Evolutionary conservation across 2,329 filamentous ascomycete genomes (phyloP), one percentile per base, ranked within the genome.

Genomic region (Aspergillus tanneri): DNA sequence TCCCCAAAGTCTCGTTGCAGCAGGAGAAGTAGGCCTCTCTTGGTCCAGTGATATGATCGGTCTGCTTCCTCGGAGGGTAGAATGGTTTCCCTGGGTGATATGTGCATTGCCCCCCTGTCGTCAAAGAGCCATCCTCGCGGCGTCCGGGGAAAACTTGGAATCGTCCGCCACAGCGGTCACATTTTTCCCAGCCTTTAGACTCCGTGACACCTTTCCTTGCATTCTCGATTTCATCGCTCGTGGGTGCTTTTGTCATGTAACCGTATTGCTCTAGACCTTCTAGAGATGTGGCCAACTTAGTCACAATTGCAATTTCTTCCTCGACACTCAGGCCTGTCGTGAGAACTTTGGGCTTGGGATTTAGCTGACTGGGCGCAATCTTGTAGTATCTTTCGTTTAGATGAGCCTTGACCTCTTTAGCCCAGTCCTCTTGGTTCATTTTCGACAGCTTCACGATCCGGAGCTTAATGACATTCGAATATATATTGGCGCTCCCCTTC

Each of bases 131-230:
- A 57, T 82, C 79, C 57, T 85, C 80, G 45, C 90, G 82, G 34
- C 92, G 84, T 3, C 90, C 89, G 0, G 91, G 90, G 56, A 95
- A 97, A 3, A 96, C 89, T 62, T 96, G 89, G 62, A 99, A 99
- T 18, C 92, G 84, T 25, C 84, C 83, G 34, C 78, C 78, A 69
- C 93, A 99, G 16, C 93, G 85, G 62, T 96, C 91, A 61, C 93
- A 99, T 41, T 83, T 79, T 71, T 99, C 93, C 78, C 86, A 96
- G 39, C 88, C 88, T 43, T 83, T 80, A 10, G 86, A 81, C 6
- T 83, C 77, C 39, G 81, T 75, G 0, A 89, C 77, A 0, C 84
- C 89, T 35, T 80, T 77, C 25, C 75, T 80, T 0, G 89, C 86
- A 42, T 79, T 77, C 43, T 80, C 73, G 14, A 96, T 80, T 14